These are phyloP conservation scores for Vaucheria bursata DNA, from an alignment of 352 stramenopile genomes.

Conservation along the genomic window DNA sequence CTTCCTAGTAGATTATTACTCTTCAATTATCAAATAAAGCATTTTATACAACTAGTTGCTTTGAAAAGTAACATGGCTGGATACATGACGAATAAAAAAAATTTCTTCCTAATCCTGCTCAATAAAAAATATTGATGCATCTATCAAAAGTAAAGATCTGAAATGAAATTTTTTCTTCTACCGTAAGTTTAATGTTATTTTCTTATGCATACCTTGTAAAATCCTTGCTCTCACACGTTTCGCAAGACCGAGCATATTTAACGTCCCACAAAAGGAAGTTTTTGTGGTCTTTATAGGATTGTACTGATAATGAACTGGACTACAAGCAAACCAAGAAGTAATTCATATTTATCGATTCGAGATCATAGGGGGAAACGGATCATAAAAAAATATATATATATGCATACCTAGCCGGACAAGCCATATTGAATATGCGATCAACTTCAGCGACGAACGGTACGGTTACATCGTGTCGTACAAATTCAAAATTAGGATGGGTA, in stretches of 20 bases:
- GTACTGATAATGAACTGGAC: slow-evolving; percentile 90
- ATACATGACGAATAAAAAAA: too few relatives aligned
- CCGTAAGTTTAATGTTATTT: too few relatives aligned
- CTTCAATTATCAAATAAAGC: too few relatives aligned
- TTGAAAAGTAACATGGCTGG: too few relatives aligned
- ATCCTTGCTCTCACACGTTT: slow-evolving; percentile 82
- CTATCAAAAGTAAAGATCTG: too few relatives aligned
- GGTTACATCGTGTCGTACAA: slow-evolving; percentile 87
- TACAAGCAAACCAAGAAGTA: slow-evolving; percentile 27
- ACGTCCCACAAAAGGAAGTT: slow-evolving; percentile 58
- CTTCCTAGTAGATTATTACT: too few relatives aligned
- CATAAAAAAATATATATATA: not conserved
- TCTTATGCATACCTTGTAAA: slow-evolving; percentile 81
- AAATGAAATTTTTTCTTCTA: slow-evolving; percentile 50
- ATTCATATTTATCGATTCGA: not conserved
- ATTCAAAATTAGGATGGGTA: slow-evolving; percentile 84
- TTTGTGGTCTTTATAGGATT: slow-evolving; percentile 98
- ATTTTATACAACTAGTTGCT: too few relatives aligned
- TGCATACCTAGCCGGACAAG: slow-evolving; percentile 62
- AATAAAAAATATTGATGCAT: too few relatives aligned
- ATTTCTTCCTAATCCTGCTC: too few relatives aligned
- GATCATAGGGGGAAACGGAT: not conserved
- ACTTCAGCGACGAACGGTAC: slow-evolving; percentile 91
- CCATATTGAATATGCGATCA: slow-evolving; percentile 97
- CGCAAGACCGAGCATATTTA: slow-evolving; percentile 94